Evolutionary conservation across 106 monocot genomes (phyloP), one percentile per base, ranked within the genome.

Genomic region (Triglochin maritima): DNA sequence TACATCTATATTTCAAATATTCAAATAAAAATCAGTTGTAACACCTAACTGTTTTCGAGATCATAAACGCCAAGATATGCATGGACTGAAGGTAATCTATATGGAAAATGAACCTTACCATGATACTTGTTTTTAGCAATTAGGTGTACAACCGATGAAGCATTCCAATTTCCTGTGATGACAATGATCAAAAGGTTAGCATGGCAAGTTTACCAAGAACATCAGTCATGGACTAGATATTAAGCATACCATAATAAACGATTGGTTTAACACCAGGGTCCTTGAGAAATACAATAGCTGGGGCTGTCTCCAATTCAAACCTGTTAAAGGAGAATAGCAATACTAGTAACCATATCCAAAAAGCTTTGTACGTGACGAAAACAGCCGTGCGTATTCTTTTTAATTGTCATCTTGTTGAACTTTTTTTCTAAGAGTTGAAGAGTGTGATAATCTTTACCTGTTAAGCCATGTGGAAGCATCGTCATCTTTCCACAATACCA

Each of bases 401-500:
- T 29, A 29, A 29, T 29, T 29, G 29, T 29, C 29, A 29, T 29
- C 29, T 29, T 29, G 29, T 29, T 29, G 1, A 29, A 29, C 29
- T 29, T 29, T 29, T 29, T 29, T 29, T 29, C 29, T 29, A 29
- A 29, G 29, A 29, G 29, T 29, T 29, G 29, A 29, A 29, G 29
- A 29, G 29, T 1, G 29, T 29, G 29, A 29, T 29, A 29, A 29
- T 29, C 29, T 29, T 29, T 29, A 29, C 96, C 68, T 76, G 57
- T 84, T 88, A 86, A 88, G 86, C 96, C 96, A 98, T 56, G 86
- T 47, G 59, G 92, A 82, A 69, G 88, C 78, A 58, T 98, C 88
- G 13, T 86, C 78, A 69, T 98, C 88, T 75, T 64, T 82, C 91
- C 91, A 98, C 55, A 86, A 75, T 42, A 92, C 83, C 44, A 76